A percentile compares a stretch with the other conserved stretches of the same genome.
phyloP scores from a whole-genome alignment of 805 yeast genomes.

The Saccharomycopsis selenospora region DNA sequence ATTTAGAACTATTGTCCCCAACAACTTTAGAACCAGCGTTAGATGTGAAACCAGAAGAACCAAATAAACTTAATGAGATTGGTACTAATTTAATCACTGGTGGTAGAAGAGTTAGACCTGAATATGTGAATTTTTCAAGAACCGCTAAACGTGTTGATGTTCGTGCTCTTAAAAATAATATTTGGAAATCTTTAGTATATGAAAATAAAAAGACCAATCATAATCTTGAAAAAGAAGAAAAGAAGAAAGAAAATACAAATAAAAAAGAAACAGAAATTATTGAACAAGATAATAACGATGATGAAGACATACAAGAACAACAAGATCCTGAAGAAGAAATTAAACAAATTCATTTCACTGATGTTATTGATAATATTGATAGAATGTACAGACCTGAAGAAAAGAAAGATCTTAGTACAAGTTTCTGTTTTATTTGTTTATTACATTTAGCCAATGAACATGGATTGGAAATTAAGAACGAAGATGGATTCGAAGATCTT shows the following conservation, averaged over 20 bases:
- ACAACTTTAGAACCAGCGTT: conserved; percentile 5
- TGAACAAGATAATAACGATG: conserved; percentile 8
- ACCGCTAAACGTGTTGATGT: conserved; percentile 78
- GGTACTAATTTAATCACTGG: conserved; percentile 28
- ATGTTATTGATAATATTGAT: conserved; percentile 43
- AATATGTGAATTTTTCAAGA: conserved; percentile 52
- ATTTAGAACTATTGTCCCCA: conserved; percentile 6
- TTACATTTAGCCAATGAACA: conserved; percentile 84
- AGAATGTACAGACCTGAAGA: conserved; percentile 49
- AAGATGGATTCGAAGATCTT: conserved; percentile 20
- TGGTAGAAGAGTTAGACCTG: conserved; percentile 30
- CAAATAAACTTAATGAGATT: neutral
- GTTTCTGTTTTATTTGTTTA: conserved; percentile 77
- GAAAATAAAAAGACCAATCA: conserved; percentile 19
- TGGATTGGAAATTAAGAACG: conserved; percentile 52
- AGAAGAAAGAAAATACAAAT: conserved; percentile 29
- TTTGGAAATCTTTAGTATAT: conserved; percentile 54
- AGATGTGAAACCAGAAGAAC: conserved; percentile 18
- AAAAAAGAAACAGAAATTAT: conserved; percentile 31
- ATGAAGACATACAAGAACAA: conserved; percentile 19
- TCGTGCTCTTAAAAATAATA: conserved; percentile 58
- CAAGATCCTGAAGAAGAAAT: conserved; percentile 10
- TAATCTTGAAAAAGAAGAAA: conserved; percentile 25
- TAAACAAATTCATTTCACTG: conserved; percentile 32
- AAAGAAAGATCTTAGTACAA: conserved; percentile 65